A percentile compares a stretch with the other conserved stretches of the same genome.
Evolutionary conservation across 768 basidiomycete genomes (phyloP).

Genomic region (Hypsizygus marmoreus): DNA sequence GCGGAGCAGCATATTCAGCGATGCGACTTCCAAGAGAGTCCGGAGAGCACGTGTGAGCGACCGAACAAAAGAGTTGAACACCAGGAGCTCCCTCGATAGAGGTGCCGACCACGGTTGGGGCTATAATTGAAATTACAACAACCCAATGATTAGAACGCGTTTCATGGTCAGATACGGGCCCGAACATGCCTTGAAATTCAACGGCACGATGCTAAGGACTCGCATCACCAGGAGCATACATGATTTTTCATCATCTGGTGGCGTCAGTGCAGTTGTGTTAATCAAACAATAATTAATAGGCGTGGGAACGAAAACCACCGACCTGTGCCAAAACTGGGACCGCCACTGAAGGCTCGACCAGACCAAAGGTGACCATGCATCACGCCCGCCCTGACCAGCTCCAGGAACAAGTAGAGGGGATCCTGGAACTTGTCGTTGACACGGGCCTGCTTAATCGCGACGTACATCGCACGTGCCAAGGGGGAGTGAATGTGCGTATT

Average conservation of each 20-base stretch:
- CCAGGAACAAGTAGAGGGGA: constrained; percentile 90
- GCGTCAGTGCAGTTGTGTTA: constrained; percentile 25
- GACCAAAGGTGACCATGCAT: constrained; percentile 95
- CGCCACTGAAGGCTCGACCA: constrained; percentile 85
- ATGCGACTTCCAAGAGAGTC: constrained; percentile 86
- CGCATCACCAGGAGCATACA: constrained; percentile 97
- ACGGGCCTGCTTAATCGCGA: constrained; percentile 72
- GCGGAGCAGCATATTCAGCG: constrained; percentile 90
- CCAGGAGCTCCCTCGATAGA: constrained; percentile 91
- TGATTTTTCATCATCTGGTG: constrained; percentile 87
- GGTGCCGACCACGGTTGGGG: constrained; percentile 94
- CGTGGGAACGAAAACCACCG: constrained; percentile 37
- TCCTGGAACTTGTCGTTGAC: constrained; percentile 99
- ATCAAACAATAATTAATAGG: constrained; percentile 20
- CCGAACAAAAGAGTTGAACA: constrained; percentile 97
- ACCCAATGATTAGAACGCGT: constrained; percentile 7
- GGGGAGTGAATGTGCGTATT: constrained; percentile 89
- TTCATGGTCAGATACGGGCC: constrained; percentile 6
- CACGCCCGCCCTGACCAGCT: constrained; percentile 94
- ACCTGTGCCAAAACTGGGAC: constrained; percentile 94
- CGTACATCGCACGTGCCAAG: constrained; percentile 89
- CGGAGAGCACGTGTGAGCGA: constrained; percentile 89
- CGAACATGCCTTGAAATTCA: constrained; percentile 84
- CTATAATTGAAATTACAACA: too few relatives aligned
- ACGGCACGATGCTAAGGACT: constrained; percentile 90